phyloP scores from a whole-genome alignment of 768 basidiomycete species.

The Gelatoporia subvermispora region DNA sequence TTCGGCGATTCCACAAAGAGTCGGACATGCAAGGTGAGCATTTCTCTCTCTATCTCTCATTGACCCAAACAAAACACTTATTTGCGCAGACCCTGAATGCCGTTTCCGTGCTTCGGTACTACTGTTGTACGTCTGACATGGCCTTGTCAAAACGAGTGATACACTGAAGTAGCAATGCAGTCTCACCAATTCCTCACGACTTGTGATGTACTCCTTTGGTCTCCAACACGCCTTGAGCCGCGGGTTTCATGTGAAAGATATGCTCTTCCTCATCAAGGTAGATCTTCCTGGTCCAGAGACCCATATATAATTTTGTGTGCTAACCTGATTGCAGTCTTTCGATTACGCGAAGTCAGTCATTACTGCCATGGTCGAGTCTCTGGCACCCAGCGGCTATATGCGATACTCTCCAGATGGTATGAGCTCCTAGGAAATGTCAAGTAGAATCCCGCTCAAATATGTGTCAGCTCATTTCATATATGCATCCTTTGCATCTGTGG shows the following conservation, averaged over 20 bases:
- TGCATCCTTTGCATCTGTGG: constrained; percentile 76
- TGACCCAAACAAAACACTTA: too few relatives aligned
- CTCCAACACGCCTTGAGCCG: constrained; percentile 79
- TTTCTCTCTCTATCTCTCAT: too few relatives aligned
- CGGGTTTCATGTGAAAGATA: constrained; percentile 56
- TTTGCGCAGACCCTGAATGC: constrained; percentile 56
- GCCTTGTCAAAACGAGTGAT: too few relatives aligned
- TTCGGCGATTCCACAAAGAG: constrained; percentile 49
- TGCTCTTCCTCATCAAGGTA: constrained; percentile 67
- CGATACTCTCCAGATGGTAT: constrained; percentile 74
- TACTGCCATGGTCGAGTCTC: constrained; percentile 54
- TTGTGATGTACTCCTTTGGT: constrained; percentile 85
- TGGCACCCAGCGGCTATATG: constrained; percentile 72
- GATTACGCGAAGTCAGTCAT: constrained; percentile 67
- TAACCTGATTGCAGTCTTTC: constrained; percentile 51
- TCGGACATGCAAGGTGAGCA: constrained; percentile 52
- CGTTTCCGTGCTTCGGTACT: constrained; percentile 61
- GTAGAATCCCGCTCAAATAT: too few relatives aligned
- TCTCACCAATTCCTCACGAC: constrained; percentile 69
- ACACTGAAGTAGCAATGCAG: too few relatives aligned
- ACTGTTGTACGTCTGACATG: constrained; percentile 79
- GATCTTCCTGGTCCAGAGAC: constrained; percentile 6
- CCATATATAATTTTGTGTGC: not conserved
- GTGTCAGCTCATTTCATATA: constrained; percentile 81
- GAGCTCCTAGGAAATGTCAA: constrained; percentile 10